A percentile compares a stretch with the other conserved stretches of the same genome.
Conservation (phyloP, 495 filamentous ascomycete species). For the Trichoderma virens region DNA sequence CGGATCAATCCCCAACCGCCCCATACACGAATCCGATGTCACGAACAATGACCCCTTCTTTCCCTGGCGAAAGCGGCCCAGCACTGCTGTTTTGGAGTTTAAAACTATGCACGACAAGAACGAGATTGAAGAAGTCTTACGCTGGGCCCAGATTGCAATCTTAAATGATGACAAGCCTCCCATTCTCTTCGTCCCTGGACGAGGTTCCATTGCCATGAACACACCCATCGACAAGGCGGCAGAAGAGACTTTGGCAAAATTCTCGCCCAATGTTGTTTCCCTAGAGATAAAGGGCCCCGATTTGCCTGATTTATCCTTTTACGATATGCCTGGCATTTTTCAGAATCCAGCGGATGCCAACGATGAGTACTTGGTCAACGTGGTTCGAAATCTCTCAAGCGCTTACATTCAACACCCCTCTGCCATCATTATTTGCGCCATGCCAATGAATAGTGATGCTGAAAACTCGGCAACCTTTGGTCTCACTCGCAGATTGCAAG, state of each 20-base stretch:
- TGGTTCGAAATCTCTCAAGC: slow-evolving; percentile 61
- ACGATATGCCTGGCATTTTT: slow-evolving; percentile 75
- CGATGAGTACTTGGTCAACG: slow-evolving; percentile 55
- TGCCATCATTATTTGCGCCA: slow-evolving; percentile 65
- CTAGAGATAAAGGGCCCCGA: slow-evolving; percentile 63
- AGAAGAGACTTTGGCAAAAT: slow-evolving; percentile 45
- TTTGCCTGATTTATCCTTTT: slow-evolving; percentile 66
- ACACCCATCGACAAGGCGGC: slow-evolving; percentile 25
- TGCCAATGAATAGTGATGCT: slow-evolving; percentile 67
- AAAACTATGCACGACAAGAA: slow-evolving; percentile 34
- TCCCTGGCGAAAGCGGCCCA: slow-evolving; percentile 30
- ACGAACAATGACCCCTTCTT: slow-evolving; percentile 35
- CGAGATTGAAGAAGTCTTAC: slow-evolving; percentile 51
- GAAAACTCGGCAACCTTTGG: slow-evolving; percentile 62
- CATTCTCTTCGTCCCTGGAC: slow-evolving; percentile 42
- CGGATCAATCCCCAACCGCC: slow-evolving; percentile 21
- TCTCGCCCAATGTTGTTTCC: slow-evolving; percentile 69
- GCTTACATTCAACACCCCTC: slow-evolving; percentile 56
- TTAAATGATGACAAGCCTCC: slow-evolving; percentile 48
- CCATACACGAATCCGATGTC: slow-evolving; percentile 29
- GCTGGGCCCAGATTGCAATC: slow-evolving; percentile 65
- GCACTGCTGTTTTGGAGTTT: slow-evolving; percentile 27
- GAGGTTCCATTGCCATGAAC: slow-evolving; percentile 23
- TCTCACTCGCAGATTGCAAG: slow-evolving; percentile 51
- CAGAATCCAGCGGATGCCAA: slow-evolving; percentile 51